Evolutionary conservation across 805 yeast species (phyloP), one percentile per base, ranked within the genome.

Genomic region (Yarrowia bubula): DNA sequence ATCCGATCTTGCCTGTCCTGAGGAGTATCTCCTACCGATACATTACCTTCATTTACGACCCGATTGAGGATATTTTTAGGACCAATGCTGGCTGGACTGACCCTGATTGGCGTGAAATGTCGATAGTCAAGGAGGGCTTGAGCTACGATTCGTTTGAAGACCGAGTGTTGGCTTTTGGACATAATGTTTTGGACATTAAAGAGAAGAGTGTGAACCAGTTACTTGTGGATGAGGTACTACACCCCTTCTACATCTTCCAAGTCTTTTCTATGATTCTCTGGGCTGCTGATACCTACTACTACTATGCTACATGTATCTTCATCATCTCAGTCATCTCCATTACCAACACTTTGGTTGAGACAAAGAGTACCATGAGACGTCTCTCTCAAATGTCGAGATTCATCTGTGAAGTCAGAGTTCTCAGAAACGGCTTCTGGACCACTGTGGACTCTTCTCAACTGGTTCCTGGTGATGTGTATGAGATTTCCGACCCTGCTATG

Each of bases 401-500:
- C 70, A 83, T 80, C n/a, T 88, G 96, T 71, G 90, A 86, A 58
- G 89, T 92, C 6, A 83, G 98, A 70, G 98, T 90, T 0, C 86
- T 92, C 82, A 85, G 98, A 74, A 92, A 90, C 71, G 97, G 88
- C 11, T 95, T 90, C 75, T 93, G 98, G 99, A 88, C 86, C 60
- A 92, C 87, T 69, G 79, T 88, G 1, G 81, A 83, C 41, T 88
- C 96, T 0, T 80, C 81, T 11, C 95, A 90, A 48, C 80, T 95
- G 37, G 98, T 95, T 1, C 98, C 98, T 0, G 99, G 99, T 61
- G 99, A 95, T 75, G 84, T 95, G 1, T 92, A 87, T 73, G 99
- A 95, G 77, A 85, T 95, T 39, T 86, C 92, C 1, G 98, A 92
- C 71, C 96, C 98, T 0, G 83, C 89, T 0, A 77, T 95, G 65